Conservation (phyloP, 1,284 basidiomycete genomes). For the Salmacisia buchloeana region DNA sequence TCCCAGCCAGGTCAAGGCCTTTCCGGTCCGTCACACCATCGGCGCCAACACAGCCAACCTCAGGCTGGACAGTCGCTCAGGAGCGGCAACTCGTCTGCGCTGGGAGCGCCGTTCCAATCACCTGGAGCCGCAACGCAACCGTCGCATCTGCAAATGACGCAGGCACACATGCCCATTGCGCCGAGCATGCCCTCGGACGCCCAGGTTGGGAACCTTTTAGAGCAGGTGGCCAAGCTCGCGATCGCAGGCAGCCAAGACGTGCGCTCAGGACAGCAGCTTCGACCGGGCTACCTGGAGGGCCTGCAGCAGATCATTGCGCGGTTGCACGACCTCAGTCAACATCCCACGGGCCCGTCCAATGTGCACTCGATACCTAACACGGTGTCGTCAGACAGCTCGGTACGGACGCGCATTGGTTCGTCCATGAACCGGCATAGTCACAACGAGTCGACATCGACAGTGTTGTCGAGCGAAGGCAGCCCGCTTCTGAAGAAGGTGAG, state of each 20-base stretch:
- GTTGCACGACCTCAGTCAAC: neutral
- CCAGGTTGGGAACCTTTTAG: neutral
- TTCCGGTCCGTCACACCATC: neutral
- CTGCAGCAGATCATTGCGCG: neutral
- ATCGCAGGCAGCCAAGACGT: neutral
- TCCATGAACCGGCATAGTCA: neutral
- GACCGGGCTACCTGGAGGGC: neutral
- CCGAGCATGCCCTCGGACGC: too few species aligned
- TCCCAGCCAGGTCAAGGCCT: neutral
- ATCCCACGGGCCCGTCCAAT: too few species aligned
- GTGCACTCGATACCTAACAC: neutral
- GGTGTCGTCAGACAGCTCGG: neutral
- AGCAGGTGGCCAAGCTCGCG: neutral
- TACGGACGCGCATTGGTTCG: neutral
- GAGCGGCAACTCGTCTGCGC: neutral
- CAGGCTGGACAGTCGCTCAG: neutral
- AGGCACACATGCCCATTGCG: neutral
- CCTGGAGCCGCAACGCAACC: neutral
- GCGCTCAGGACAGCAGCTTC: neutral
- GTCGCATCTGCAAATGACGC: neutral
- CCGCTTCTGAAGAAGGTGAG: slow-evolving; percentile 3
- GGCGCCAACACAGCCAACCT: slow-evolving; percentile 2
- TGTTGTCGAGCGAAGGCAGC: slow-evolving; percentile 4
- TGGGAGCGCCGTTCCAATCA: neutral
- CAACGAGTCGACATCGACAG: slow-evolving; percentile 3